Conservation (phyloP, 768 basidiomycete species). For the Trametes punicea region DNA sequence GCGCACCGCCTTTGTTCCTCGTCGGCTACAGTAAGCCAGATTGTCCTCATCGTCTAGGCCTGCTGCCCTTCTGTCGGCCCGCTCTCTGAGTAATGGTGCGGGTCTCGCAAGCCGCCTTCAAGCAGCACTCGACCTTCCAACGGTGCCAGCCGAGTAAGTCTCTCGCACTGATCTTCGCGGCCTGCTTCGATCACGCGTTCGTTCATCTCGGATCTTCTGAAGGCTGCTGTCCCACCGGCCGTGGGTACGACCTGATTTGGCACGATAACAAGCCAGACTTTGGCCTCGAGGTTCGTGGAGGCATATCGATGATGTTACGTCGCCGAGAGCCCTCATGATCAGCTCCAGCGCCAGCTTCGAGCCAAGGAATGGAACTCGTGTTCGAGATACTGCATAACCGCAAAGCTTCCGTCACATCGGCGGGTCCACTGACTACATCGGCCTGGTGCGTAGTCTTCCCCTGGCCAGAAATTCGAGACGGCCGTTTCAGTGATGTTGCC, state of each 20-base stretch:
- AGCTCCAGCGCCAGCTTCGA: background rate
- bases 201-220: conserved; percentile 21
- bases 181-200: conserved; percentile 9
- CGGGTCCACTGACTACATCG: background rate
- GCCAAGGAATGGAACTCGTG: conserved; percentile 3
- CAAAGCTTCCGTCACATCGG: background rate
- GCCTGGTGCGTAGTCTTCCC: background rate
- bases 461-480: background rate
- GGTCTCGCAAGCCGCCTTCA: background rate
- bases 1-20: conserved; percentile 4
- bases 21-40: background rate
- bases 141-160: conserved; percentile 2
- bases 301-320: conserved; percentile 6
- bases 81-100: background rate
- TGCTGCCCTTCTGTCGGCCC: background rate
- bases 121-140: background rate
- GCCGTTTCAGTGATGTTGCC: conserved; percentile 9
- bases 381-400: background rate
- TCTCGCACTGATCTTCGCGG: conserved; percentile 10
- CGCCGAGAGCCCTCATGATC: conserved; percentile 3
- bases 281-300: conserved; percentile 9
- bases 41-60: background rate
- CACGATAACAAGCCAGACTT: conserved; percentile 2
- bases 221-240: conserved; percentile 12
- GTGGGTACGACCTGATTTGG: conserved; percentile 9